Base-by-base conservation (phyloP, 1,284 basidiomycete species). In the Golubevia sp. region DNA sequence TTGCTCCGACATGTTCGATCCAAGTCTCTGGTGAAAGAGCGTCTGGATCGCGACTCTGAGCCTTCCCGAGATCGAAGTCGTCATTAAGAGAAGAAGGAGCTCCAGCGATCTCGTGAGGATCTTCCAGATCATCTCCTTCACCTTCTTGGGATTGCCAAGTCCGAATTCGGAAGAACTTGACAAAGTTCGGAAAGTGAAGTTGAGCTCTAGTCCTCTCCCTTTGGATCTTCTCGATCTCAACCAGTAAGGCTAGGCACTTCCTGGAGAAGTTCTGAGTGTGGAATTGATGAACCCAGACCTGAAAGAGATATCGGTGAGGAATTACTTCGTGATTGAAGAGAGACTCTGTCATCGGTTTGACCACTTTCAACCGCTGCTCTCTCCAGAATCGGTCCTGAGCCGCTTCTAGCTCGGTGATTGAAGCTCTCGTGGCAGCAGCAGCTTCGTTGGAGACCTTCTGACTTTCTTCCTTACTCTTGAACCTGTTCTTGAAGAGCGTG, bases 281-380 rank as follows among this genome's bases (percentile, higher is more conserved):
- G 52, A 89, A 90, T 70, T 92, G 91, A 76, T 92, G 93, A 23
- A 91, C 87, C 86, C 86, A 92, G 86, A 52, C 89, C 87, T 70
- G 90, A 87, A 85, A 87, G 21, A 86, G 74, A 1, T 85, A 86
- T 21, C 86, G 78, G 61, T 85, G 84, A 27, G 82, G 82, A 5
- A 73, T 62, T 23, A 61, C 62, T 24, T 69, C 62, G 30, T 2
- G 58, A 53, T 2, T 66, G 65, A 11, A 73, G n/a, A 7, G 68
- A 61, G 3, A 59, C 62, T n/a, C 58, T 50, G 54, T 69, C 73
- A 25, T 18, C 0, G 92, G 91, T 58, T 90, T 89, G 1, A 93
- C 80, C 13, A 94, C 88, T 1, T 83, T 82, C 53, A 89, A 86
- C 60, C 91, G 90, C 64, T 68, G 61, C 0, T 86, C 85, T 2